phyloP scores from a whole-genome alignment of 345 rosid species.

The sweet orange (Citrus sinensis) region DNA sequence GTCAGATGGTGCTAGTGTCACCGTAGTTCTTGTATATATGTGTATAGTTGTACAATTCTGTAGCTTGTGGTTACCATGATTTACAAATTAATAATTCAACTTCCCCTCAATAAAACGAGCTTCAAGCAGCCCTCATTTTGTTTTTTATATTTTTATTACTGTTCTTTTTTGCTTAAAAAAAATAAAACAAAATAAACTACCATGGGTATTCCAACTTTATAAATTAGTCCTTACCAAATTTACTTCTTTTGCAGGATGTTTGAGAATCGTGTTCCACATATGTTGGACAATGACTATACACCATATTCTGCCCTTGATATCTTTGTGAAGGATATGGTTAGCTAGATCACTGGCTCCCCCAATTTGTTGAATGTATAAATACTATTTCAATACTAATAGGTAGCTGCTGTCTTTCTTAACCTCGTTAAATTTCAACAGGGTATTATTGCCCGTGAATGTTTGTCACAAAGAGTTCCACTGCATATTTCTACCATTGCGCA shows the following conservation, averaged over 20 bases:
- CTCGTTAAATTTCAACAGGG: conserved; percentile 52
- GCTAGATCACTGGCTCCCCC: conserved; percentile 17
- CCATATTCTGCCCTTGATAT: conserved; percentile 95
- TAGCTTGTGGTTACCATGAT: neutral
- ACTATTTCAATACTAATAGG: neutral
- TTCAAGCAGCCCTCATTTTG: neutral
- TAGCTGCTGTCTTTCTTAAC: neutral
- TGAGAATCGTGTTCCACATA: conserved; percentile 96
- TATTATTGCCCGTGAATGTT: conserved; percentile 75
- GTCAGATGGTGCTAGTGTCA: neutral
- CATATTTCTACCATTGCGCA: conserved; percentile 74
- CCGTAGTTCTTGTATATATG: neutral
- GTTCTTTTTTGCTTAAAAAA: no score
- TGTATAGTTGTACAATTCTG: neutral
- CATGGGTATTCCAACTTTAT: neutral
- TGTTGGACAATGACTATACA: conserved; percentile 89
- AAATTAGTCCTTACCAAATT: neutral
- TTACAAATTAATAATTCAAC: neutral
- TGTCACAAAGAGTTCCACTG: conserved; percentile 73
- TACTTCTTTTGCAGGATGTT: conserved; percentile 73
- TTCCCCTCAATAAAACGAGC: neutral
- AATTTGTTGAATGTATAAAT: neutral
- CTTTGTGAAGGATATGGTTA: conserved; percentile 94
- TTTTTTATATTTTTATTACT: neutral
- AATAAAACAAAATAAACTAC: neutral